phyloP scores from a whole-genome alignment of 2,329 filamentous ascomycete species.

The Cercospora berteroae region DNA sequence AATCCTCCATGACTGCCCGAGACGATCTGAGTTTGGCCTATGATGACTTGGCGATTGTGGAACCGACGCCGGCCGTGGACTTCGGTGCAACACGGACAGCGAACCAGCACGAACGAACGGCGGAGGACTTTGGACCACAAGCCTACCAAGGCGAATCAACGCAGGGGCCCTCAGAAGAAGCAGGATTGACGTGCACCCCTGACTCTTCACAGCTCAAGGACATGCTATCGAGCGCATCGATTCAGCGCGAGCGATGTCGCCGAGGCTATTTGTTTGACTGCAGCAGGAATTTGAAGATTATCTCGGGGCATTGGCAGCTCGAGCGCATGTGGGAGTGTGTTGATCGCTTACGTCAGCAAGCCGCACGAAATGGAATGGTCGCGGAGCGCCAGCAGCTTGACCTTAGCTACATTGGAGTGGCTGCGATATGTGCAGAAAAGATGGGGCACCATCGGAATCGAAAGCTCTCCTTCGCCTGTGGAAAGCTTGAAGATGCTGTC shows the following conservation, averaged over 20 bases:
- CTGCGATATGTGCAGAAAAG: constrained; percentile 64
- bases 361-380: constrained; percentile 68
- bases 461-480: constrained; percentile 25
- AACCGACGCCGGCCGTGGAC: constrained; percentile 20
- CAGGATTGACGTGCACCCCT: constrained; percentile 15
- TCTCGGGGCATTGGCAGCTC: constrained; percentile 71
- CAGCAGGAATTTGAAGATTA: constrained; percentile 63
- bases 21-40: constrained; percentile 41
- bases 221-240: constrained; percentile 33
- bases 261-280: constrained; percentile 61
- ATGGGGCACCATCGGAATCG: constrained; percentile 49
- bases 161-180: constrained; percentile 7
- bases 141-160: constrained; percentile 21
- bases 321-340: constrained; percentile 77
- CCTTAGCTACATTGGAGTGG: constrained; percentile 71
- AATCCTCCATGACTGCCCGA: constrained; percentile 45
- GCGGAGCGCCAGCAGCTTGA: constrained; percentile 63
- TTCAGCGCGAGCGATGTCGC: constrained; percentile 54
- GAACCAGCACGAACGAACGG: constrained; percentile 21
- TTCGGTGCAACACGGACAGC: constrained; percentile 16
- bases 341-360: constrained; percentile 62
- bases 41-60: constrained; percentile 27
- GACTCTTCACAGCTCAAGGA: constrained; percentile 25
- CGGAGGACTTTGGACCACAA: constrained; percentile 32
- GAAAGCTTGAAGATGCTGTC: constrained; percentile 48